A percentile compares a stretch with the other conserved stretches of the same genome.
These are phyloP conservation scores for Macrotyloma uniflorum DNA, from an alignment of 306 rosid species.

Conservation along the genomic window DNA sequence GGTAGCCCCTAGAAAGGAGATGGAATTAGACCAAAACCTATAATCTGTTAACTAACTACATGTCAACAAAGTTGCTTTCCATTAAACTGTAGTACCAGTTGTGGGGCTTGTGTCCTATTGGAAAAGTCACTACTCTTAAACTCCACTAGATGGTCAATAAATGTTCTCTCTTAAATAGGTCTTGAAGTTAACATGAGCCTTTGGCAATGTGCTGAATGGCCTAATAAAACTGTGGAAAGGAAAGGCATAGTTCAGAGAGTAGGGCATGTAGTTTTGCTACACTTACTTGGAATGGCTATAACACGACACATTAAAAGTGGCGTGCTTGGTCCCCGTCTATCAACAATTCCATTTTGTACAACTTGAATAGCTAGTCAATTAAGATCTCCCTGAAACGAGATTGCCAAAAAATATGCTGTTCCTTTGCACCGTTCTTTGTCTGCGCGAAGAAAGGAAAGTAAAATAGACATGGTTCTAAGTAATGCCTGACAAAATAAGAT, in stretches of 20 bases:
- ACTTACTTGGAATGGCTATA: slow-evolving; percentile 34
- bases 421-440: slow-evolving; percentile 54
- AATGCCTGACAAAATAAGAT: slow-evolving; percentile 48
- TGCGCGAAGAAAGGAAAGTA: slow-evolving; percentile 49
- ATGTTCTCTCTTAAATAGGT: background rate
- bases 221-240: slow-evolving; percentile 31
- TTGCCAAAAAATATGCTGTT: slow-evolving; percentile 48
- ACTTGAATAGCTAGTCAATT: slow-evolving; percentile 42
- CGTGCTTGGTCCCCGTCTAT: slow-evolving; percentile 42
- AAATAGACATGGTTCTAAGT: slow-evolving; percentile 47
- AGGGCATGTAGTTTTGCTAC: slow-evolving; percentile 14
- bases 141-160: slow-evolving; percentile 14
- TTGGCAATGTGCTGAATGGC: slow-evolving; percentile 13
- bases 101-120: slow-evolving; percentile 35
- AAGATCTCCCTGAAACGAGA: slow-evolving; percentile 43
- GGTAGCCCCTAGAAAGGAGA: slow-evolving; percentile 13
- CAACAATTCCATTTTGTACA: slow-evolving; percentile 42
- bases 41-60: slow-evolving; percentile 38
- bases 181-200: slow-evolving; percentile 18
- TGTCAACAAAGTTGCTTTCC: slow-evolving; percentile 39
- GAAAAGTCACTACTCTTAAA: slow-evolving; percentile 25
- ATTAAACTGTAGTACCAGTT: slow-evolving; percentile 26
- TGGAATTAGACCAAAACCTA: slow-evolving; percentile 24
- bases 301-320: slow-evolving; percentile 37
- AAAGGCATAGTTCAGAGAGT: slow-evolving; percentile 31